Percentiles rank a stretch among this genome's conserved stretches.
Evolutionary conservation across 495 filamentous ascomycete species (phyloP).

Genomic region (Melanomma pulvis-pyrius): DNA sequence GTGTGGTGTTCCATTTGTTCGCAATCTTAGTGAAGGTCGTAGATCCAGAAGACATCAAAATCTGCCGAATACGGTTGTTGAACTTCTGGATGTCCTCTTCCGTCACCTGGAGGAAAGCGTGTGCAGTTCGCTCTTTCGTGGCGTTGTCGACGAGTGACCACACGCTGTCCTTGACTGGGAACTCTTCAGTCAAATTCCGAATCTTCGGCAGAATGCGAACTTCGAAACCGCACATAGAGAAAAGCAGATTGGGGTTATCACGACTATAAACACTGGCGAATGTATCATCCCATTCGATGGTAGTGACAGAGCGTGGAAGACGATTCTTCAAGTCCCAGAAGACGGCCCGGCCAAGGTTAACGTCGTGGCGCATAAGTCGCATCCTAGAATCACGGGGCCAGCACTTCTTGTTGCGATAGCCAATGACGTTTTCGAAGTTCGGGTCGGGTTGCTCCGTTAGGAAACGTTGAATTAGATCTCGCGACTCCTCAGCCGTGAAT

Average conservation of each 20-base stretch:
- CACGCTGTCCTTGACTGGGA: constrained; percentile 94
- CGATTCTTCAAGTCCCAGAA: constrained; percentile 99
- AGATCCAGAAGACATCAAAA: constrained; percentile 97
- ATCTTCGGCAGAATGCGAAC: constrained; percentile 96
- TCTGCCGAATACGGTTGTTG: constrained; percentile 98
- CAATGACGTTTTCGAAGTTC: constrained; percentile 99
- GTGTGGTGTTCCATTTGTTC: constrained; percentile 98
- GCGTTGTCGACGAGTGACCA: constrained; percentile 97
- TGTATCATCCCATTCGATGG: constrained; percentile 99
- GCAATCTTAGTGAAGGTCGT: constrained; percentile 99
- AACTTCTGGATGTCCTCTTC: constrained; percentile 99
- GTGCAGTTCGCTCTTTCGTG: constrained; percentile 93
- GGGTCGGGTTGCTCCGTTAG: constrained; percentile 97
- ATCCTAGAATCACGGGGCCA: constrained; percentile 98
- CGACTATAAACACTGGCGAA: constrained; percentile 99
- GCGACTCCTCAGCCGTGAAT: constrained; percentile 89
- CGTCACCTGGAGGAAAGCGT: constrained; percentile 97
- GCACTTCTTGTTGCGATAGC: constrained; percentile 99
- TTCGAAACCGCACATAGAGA: constrained; percentile 98
- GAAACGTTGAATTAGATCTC: constrained; percentile 96
- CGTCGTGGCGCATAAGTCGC: constrained; percentile 98
- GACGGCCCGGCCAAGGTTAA: constrained; percentile 95
- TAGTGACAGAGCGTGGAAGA: constrained; percentile 89
- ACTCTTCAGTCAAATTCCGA: constrained; percentile 93
- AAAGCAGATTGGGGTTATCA: constrained; percentile 96